phyloP scores from a whole-genome alignment of 2,329 filamentous ascomycete species.

The Ophiostoma montium region DNA sequence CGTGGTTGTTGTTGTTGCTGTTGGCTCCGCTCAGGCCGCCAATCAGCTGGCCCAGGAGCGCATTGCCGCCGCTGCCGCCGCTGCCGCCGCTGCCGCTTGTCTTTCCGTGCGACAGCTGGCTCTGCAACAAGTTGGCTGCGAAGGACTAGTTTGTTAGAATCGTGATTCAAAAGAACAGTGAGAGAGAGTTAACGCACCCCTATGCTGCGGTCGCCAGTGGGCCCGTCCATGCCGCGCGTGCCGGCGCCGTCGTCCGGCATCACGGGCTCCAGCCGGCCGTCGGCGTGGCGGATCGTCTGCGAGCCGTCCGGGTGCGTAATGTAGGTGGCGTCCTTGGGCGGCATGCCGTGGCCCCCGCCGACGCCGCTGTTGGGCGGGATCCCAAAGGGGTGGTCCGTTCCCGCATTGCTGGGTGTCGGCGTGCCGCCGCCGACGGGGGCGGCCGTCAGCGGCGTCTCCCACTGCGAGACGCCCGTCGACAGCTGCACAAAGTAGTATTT shows the following conservation, averaged over 20 bases:
- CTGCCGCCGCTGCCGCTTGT: constrained; percentile 17
- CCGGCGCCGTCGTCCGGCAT: constrained; percentile 27
- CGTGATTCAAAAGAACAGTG: not conserved
- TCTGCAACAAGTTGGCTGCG: constrained; percentile 42
- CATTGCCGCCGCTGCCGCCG: constrained; percentile 24
- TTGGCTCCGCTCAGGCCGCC: constrained; percentile 25
- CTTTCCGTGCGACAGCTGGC: constrained; percentile 28
- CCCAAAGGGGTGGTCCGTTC: constrained; percentile 48
- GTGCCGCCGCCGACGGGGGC: constrained; percentile 36
- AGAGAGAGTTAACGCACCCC: constrained; percentile 35
- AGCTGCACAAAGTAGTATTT: constrained; percentile 63
- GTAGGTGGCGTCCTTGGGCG: constrained; percentile 26
- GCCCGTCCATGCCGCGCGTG: constrained; percentile 27
- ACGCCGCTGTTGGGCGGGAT: constrained; percentile 21
- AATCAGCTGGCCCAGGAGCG: constrained; percentile 33
- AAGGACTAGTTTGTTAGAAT: constrained; percentile 30
- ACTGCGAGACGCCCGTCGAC: constrained; percentile 56
- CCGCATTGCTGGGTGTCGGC: constrained; percentile 38
- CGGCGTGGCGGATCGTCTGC: constrained; percentile 45
- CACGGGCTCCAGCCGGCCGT: constrained; percentile 47
- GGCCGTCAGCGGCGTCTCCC: constrained; percentile 55
- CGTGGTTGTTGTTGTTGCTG: constrained; percentile 13
- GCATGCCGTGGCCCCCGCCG: constrained; percentile 10
- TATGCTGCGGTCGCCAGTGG: constrained; percentile 40
- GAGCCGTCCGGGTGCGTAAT: constrained; percentile 49